These are phyloP conservation scores for Thielaviopsis euricoi DNA, from an alignment of 2,329 filamentous ascomycete genomes.

Conservation along the genomic window DNA sequence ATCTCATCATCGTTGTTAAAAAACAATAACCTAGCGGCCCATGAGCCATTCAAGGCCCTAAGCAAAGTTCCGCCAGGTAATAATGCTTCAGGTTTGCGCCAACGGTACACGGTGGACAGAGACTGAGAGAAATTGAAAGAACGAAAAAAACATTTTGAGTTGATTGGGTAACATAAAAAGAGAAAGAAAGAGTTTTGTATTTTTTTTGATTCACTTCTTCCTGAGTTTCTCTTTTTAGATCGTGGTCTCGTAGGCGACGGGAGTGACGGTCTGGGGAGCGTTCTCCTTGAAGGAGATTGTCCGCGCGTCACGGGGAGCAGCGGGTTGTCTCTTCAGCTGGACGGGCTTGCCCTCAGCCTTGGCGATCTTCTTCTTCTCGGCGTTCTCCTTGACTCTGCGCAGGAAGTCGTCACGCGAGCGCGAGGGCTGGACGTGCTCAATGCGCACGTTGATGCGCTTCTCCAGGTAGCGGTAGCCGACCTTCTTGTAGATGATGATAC, in stretches of 20 bases:
- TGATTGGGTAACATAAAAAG: conserved; percentile 9
- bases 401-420: conserved; percentile 96
- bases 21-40: background rate
- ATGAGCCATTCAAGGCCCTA: background rate
- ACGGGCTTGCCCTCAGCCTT: conserved; percentile 77
- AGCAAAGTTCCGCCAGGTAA: background rate
- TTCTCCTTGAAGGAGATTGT: conserved; percentile 68
- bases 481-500: conserved; percentile 99
- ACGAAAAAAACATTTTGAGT: background rate
- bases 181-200: conserved; percentile 12
- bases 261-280: conserved; percentile 78
- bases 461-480: conserved; percentile 99
- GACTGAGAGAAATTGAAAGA: background rate
- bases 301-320: conserved; percentile 61
- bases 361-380: conserved; percentile 78
- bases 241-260: conserved; percentile 93
- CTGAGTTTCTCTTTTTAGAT: conserved; percentile 50
- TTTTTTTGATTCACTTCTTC: conserved; percentile 12
- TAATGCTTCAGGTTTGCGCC: background rate
- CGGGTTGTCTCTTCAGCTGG: conserved; percentile 83
- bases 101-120: background rate
- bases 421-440: conserved; percentile 92
- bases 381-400: conserved; percentile 91
- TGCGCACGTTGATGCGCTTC: conserved; percentile 98
- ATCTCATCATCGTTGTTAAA: background rate